A percentile compares a stretch with the other conserved stretches of the same genome.
These are phyloP conservation scores for Solanum bukasovii DNA, from an alignment of 257 asterid species.

Conservation along the genomic window DNA sequence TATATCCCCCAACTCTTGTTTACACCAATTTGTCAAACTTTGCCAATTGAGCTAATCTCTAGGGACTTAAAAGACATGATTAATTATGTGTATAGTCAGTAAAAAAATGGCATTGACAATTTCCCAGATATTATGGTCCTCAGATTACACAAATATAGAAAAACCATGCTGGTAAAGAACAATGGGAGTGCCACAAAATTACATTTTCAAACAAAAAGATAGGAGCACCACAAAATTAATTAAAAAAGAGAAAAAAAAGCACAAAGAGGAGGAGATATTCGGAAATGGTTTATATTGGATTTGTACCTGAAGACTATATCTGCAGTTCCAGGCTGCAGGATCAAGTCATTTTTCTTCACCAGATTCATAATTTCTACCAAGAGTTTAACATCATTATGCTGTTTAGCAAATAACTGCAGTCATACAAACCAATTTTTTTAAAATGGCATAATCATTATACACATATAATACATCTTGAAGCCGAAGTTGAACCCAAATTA, in stretches of 20 bases:
- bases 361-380: slow-evolving; percentile 63
- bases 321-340: slow-evolving; percentile 82
- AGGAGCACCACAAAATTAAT: not conserved
- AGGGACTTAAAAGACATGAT: not conserved
- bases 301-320: slow-evolving; percentile 66
- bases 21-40: not conserved
- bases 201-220: not conserved
- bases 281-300: not conserved
- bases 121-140: not conserved
- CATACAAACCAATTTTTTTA: slow-evolving; percentile 3
- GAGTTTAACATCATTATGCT: slow-evolving; percentile 59
- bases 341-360: slow-evolving; percentile 50
- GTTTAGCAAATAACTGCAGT: slow-evolving; percentile 76
- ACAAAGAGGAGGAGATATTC: not conserved
- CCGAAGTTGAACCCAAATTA: slow-evolving; percentile 10
- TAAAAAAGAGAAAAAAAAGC: not conserved
- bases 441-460: not conserved
- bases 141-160: not conserved
- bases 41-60: not conserved
- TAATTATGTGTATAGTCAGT: not conserved
- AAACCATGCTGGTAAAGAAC: not conserved
- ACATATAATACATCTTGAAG: not conserved
- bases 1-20: not conserved
- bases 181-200: not conserved
- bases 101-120: not conserved